Conservation (phyloP, 164 flowering plant genomes). For the Magnolia sinica region DNA sequence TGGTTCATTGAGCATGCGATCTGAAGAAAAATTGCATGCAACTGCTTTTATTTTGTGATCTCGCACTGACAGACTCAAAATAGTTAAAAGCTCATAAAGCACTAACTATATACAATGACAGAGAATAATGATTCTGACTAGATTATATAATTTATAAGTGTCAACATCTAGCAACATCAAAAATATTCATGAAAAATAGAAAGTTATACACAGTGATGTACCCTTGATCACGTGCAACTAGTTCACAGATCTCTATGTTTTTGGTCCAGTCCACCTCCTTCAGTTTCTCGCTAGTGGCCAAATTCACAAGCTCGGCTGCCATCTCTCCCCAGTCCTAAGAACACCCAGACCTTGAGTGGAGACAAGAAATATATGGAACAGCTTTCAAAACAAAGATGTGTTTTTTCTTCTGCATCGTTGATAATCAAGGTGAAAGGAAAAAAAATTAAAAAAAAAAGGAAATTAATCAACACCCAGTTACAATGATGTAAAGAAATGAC, state of each 20-base stretch:
- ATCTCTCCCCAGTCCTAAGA: constrained; percentile 22
- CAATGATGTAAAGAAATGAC: background rate
- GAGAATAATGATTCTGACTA: too few relatives aligned
- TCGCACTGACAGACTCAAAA: too few relatives aligned
- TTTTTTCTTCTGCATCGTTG: background rate
- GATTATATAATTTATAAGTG: too few relatives aligned
- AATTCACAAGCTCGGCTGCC: constrained; percentile 83
- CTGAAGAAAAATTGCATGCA: background rate
- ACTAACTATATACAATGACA: too few relatives aligned
- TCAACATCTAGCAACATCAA: background rate
- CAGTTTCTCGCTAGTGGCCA: constrained; percentile 83
- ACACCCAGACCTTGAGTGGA: background rate
- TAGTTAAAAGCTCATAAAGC: too few relatives aligned
- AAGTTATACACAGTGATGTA: constrained; percentile 15
- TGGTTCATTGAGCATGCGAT: background rate
- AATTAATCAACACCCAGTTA: too few relatives aligned
- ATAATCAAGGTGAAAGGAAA: background rate
- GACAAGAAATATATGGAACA: background rate
- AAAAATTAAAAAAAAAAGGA: background rate
- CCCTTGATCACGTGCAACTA: constrained; percentile 74
- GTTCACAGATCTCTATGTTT: constrained; percentile 85
- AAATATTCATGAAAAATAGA: too few relatives aligned
- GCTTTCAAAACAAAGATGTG: background rate
- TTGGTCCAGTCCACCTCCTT: constrained; percentile 83
- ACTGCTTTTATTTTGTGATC: background rate